Conservation (phyloP, 441 rosid species). For the Erodium texanum region DNA sequence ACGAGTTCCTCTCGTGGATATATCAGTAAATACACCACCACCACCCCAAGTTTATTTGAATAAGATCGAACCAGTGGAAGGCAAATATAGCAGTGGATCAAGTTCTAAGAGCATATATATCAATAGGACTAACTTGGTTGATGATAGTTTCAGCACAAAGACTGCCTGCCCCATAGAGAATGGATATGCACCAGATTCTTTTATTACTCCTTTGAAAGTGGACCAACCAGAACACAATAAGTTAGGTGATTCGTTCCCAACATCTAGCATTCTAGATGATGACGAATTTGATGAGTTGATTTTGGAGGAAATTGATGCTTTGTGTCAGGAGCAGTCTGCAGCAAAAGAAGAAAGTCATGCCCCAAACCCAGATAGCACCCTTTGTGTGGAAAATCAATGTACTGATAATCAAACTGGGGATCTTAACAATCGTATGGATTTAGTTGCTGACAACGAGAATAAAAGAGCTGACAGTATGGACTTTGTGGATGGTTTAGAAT, state of each 20-base stretch:
- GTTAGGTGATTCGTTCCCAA: conserved; percentile 24
- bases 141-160: conserved; percentile 14
- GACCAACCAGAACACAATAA: conserved; percentile 26
- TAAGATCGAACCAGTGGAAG: conserved; percentile 13
- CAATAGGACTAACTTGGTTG: background rate
- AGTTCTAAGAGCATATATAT: background rate
- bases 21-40: conserved; percentile 34
- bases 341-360: conserved; percentile 26
- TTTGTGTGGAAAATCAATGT: conserved; percentile 19
- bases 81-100: conserved; percentile 10
- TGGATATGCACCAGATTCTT: conserved; percentile 25
- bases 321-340: conserved; percentile 46
- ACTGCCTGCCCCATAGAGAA: conserved; percentile 12
- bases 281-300: conserved; percentile 52
- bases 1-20: conserved; percentile 53
- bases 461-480: background rate
- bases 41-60: conserved; percentile 21
- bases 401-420: conserved; percentile 20
- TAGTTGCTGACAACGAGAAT: background rate
- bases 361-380: conserved; percentile 14
- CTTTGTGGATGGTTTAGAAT: conserved; percentile 16
- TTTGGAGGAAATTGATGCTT: conserved; percentile 59
- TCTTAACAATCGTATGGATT: conserved; percentile 10
- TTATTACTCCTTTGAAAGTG: conserved; percentile 33
- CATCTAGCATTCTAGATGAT: conserved; percentile 52